Base-by-base conservation (phyloP, 306 rosid species). In the Cucumis melo region DNA sequence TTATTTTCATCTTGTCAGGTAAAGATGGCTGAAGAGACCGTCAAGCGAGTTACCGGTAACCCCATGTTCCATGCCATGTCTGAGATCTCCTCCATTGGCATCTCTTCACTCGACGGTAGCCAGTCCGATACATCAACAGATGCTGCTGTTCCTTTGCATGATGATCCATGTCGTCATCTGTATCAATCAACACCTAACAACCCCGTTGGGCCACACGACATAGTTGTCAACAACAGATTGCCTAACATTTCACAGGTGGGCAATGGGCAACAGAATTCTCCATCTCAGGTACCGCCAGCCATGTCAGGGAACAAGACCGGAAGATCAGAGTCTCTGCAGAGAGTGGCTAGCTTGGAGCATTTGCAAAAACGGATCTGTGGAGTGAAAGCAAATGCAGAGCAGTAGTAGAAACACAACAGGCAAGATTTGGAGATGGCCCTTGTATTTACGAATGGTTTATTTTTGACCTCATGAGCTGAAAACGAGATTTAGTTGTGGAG, bases 301-400 rank as follows among this genome's bases (percentile, higher is more conserved):
- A 86, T 38, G 10, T 66, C 78, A 9, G 89, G 83, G 60, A 89
- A 85, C 84, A 88, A 85, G 88, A 82, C 80, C 61, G 91, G 86
- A 57, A 77, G 74, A 82, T 38, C 89, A 41, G 73, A 82, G 65
- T 90, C 96, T 53, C 65, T 92, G 80, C 93, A 65, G 80, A 85
- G 99, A 74, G 99, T 92, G 82, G 96, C 96, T 59, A 92, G 99
- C 88, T 87, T 94, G 88, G 99, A 94, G 86, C 91, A 87, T 84
- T 93, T 92, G 74, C 98, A 94, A 87, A 92, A 89, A 85, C 88
- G 95, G 83, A 92, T 94, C 54, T 86, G 96, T 27, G 82, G 93
- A 41, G 84, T 71, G 56, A 77, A 79, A 41, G 68, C 88, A 77
- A 86, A 79, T 64, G 86, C 83, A 81, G 90, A 91, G 38, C 85